A percentile compares a stretch with the other conserved stretches of the same genome.
These are phyloP conservation scores for Blastobotrys americana DNA, from an alignment of 805 yeast genomes.

Conservation along the genomic window DNA sequence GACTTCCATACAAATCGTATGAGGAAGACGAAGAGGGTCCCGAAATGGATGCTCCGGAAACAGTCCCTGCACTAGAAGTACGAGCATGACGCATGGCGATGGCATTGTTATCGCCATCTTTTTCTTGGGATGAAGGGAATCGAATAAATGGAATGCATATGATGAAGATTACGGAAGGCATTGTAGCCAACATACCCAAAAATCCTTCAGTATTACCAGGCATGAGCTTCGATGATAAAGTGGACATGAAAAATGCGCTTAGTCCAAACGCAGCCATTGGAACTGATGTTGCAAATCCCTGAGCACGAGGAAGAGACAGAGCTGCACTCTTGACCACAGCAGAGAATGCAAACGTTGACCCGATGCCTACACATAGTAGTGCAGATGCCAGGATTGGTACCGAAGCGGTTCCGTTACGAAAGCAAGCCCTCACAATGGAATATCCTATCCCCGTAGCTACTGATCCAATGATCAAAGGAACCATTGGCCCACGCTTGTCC, in stretches of 20 bases:
- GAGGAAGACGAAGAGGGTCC: neutral
- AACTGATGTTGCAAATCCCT: slow-evolving; percentile 68
- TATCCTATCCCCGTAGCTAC: slow-evolving; percentile 48
- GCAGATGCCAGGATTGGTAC: slow-evolving; percentile 39
- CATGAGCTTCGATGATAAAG: slow-evolving; percentile 43
- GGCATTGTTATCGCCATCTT: neutral
- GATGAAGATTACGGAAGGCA: slow-evolving; percentile 43
- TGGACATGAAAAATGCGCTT: slow-evolving; percentile 61
- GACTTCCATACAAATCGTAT: slow-evolving; percentile 14
- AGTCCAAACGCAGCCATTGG: slow-evolving; percentile 71
- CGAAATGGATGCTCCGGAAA: neutral
- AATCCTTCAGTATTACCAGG: slow-evolving; percentile 55
- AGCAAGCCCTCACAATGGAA: slow-evolving; percentile 46
- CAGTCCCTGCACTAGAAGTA: neutral
- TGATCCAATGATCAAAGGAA: slow-evolving; percentile 47
- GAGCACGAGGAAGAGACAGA: slow-evolving; percentile 52
- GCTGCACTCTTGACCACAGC: slow-evolving; percentile 71
- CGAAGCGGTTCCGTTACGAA: slow-evolving; percentile 30
- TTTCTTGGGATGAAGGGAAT: slow-evolving; percentile 2
- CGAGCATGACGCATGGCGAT: slow-evolving; percentile 1
- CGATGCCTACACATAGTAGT: slow-evolving; percentile 53
- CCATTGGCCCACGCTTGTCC: slow-evolving; percentile 50
- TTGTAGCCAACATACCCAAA: slow-evolving; percentile 38
- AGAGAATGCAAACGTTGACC: slow-evolving; percentile 59
- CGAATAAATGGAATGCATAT: slow-evolving; percentile 13